A percentile compares a stretch with the other conserved stretches of the same genome.
phyloP scores from a whole-genome alignment of 352 stramenopile species.

The Thalassiosira mediterranea region DNA sequence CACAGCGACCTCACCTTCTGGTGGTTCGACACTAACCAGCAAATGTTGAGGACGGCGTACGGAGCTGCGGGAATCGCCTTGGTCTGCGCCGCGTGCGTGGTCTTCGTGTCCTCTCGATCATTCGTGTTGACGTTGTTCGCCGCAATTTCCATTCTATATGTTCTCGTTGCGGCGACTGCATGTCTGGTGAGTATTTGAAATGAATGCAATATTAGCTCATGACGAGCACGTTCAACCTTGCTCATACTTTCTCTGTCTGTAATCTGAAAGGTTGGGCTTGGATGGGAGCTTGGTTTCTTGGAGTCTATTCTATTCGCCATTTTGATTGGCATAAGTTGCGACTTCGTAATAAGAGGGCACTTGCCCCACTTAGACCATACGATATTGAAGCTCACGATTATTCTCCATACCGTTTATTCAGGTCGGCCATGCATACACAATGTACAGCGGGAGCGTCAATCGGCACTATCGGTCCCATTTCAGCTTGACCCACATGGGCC shows the following conservation, averaged over 20 bases:
- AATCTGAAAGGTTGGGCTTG: neutral
- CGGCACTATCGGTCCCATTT: slow-evolving; percentile 38
- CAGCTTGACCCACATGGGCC: slow-evolving; percentile 48
- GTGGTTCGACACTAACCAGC: slow-evolving; percentile 16
- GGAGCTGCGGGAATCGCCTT: slow-evolving; percentile 39
- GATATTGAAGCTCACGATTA: too few species aligned
- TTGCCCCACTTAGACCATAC: too few species aligned
- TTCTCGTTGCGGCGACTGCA: slow-evolving; percentile 55
- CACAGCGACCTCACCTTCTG: slow-evolving; percentile 44
- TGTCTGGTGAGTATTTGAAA: slow-evolving; percentile 31
- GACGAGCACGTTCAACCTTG: neutral
- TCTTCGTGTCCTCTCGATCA: slow-evolving; percentile 53
- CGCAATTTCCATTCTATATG: slow-evolving; percentile 44
- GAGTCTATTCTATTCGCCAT: slow-evolving; percentile 64
- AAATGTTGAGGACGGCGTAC: neutral
- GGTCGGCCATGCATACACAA: slow-evolving; percentile 51
- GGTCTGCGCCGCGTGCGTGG: slow-evolving; percentile 26
- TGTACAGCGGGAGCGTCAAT: slow-evolving; percentile 26
- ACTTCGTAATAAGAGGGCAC: too few species aligned
- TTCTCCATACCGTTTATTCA: too few species aligned
- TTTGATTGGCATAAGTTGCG: slow-evolving; percentile 56
- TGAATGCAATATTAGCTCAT: slow-evolving; percentile 1
- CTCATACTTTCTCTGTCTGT: neutral
- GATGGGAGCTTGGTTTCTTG: slow-evolving; percentile 13
- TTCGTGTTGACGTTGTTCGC: slow-evolving; percentile 57